Evolutionary conservation across 2,329 filamentous ascomycete species (phyloP), one percentile per base, ranked within the genome.

Genomic region (Ascochyta clinopodiicola): DNA sequence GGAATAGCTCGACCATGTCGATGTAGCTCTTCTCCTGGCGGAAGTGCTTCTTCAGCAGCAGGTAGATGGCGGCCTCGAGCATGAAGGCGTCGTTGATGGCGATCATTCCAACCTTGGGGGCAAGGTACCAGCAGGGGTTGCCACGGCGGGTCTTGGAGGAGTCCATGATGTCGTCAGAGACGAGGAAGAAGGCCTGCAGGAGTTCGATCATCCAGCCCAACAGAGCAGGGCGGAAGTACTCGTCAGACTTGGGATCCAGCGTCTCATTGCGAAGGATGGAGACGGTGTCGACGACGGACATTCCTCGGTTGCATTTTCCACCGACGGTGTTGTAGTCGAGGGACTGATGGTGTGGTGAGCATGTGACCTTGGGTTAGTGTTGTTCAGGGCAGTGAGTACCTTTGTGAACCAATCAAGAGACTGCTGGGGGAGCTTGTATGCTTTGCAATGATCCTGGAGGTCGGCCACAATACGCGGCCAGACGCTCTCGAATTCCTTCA

Each of bases 121-220:
- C 88, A 58, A 89, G 89, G 81, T 98, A 99, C 95, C 95, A 99
- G 83, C 95, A 99, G 37, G 95, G 93, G 79, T 89, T 86, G 60
- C 94, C 93, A 66, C 95, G 92, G 58, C 95, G 92, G 52, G 95
- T 99, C 78, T 96, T 95, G 77, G 90, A 96, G 69, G 85, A 80
- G 81, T 99, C 95, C 95, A 99, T 99, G 72, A 99, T 97, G 78
- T 99, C 95, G 80, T 99, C 95, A 39, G 91, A 92, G 63, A 99
- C 95, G 56, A 99, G 87, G 86, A 99, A 98, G 84, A 97, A 98
- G 64, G 95, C 94, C 81, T 99, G 95, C 31, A 99, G 89, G 44
- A 99, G 87, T 84, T 99, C 95, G 61, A 96, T 96, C 85, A 96
- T 87, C 95, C 95, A 99, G 73, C 95, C 95, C 17, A 99, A 86